phyloP scores from a whole-genome alignment of 306 rosid species.

The Quercus mongolica region DNA sequence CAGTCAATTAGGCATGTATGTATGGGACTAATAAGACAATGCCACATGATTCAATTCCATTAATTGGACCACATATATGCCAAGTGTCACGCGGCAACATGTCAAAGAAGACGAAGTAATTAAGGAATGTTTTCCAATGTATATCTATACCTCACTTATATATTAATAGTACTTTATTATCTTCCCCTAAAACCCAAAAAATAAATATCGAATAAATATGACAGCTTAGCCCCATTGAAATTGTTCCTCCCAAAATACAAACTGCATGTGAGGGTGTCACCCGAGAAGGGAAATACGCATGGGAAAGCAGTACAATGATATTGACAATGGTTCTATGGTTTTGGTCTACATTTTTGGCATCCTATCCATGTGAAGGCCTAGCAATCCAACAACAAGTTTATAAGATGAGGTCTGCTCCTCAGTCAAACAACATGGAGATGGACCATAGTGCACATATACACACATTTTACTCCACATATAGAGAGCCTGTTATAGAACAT shows the following conservation, averaged over 20 bases:
- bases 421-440: constrained; percentile 35
- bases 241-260: background rate
- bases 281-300: background rate
- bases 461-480: background rate
- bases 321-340: constrained; percentile 35
- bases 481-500: no score
- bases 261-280: constrained; percentile 59
- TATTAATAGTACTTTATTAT: no score
- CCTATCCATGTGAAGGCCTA: constrained; percentile 43
- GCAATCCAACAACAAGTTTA: constrained; percentile 24
- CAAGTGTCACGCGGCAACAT: constrained; percentile 12
- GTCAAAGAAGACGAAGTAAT: background rate
- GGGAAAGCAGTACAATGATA: constrained; percentile 5
- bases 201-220: no score
- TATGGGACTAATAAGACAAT: background rate
- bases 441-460: background rate
- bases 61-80: constrained; percentile 11
- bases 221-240: no score
- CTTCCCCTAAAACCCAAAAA: no score
- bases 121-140: constrained; percentile 43
- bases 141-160: background rate
- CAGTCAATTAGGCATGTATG: background rate
- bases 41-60: constrained; percentile 10
- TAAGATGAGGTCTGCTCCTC: constrained; percentile 30
- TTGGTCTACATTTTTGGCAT: constrained; percentile 29